Evolutionary conservation across 116 monocot genomes (phyloP), one percentile per base, ranked within the genome.

Genomic region (Trichopus zeylanicus): DNA sequence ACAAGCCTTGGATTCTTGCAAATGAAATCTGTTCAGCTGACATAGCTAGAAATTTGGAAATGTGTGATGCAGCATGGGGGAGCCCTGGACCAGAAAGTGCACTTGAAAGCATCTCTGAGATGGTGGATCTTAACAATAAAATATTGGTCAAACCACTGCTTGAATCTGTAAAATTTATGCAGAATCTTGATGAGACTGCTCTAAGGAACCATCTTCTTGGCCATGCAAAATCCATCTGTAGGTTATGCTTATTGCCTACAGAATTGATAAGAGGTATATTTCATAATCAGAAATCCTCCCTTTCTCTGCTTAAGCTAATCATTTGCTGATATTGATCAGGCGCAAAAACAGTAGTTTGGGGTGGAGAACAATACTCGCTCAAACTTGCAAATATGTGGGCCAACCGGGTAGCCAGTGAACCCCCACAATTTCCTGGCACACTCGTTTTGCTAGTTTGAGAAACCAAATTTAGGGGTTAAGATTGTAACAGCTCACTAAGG

Each of bases 341-440:
- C 15, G 63, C 81, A 60, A 62, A 70, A 27, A 5, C 28, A 0
- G 70, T 76, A 23, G 28, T 67, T 6, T 92, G 92, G 92, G 31
- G 78, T 62, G 87, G 83, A 22, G 67, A 78, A 20, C 56, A 46
- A 13, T 92, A 87, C 63, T 67, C 59, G 31, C 28, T 73, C 35
- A 87, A 78, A 67, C 67, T 87, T 29, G 87, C 80, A 47, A 92
- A 87, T 68, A 46, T 92, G 26, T 92, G 92, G 92, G 81, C 73
- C 18, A 92, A 92, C 59, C 60, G 34, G 62, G 52, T 87, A 70
- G 78, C 83, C 55, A 38, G 55, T 29, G 53, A 65, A 42, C 67
- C 83, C 53, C 87, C 92, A n/a, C 32, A 55, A 16, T 57, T 83
- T 61, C 72, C 78, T 23, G 29, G 1, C 8, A 54, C 65, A 34